Percentiles rank a stretch among this genome's conserved stretches.
phyloP scores from a whole-genome alignment of 169 alveolate species.

The Plasmodium blacklocki region DNA sequence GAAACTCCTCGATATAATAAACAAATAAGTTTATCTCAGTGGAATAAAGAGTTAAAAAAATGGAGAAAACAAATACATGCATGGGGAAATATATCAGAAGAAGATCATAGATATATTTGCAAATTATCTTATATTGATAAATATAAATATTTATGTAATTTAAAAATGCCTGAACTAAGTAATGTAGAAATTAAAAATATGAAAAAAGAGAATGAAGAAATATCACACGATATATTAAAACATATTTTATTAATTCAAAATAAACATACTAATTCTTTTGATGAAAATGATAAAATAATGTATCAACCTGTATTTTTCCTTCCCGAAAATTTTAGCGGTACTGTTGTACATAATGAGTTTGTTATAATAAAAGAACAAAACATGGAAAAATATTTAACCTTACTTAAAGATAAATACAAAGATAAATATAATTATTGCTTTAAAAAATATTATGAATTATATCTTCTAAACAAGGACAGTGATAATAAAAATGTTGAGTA shows the following conservation, averaged over 20 bases:
- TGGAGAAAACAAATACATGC: conserved; percentile 84
- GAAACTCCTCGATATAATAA: conserved; percentile 82
- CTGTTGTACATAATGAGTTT: conserved; percentile 40
- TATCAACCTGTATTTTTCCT: conserved; percentile 56
- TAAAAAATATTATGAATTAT: conserved; percentile 27
- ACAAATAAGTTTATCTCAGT: conserved; percentile 80
- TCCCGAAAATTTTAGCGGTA: conserved; percentile 66
- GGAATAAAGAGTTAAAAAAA: conserved; percentile 81
- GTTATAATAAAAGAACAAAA: conserved; percentile 27
- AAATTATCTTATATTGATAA: conserved; percentile 70
- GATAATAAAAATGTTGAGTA: not conserved
- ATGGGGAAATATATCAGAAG: conserved; percentile 78
- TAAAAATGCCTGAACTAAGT: conserved; percentile 75
- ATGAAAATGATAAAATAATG: not conserved
- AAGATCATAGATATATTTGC: conserved; percentile 43
- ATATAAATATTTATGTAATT: conserved; percentile 76
- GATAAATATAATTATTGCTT: conserved; percentile 29
- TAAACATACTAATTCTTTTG: not conserved
- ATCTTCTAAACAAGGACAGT: conserved; percentile 1
- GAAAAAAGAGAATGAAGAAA: conserved; percentile 47
- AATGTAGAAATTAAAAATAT: conserved; percentile 58
- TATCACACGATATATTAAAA: conserved; percentile 32
- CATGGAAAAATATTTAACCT: conserved; percentile 25
- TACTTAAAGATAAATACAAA: conserved; percentile 16
- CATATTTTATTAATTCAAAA: conserved; percentile 38